phyloP scores from a whole-genome alignment of 2,329 filamentous ascomycete genomes.

The Botrytis porri region DNA sequence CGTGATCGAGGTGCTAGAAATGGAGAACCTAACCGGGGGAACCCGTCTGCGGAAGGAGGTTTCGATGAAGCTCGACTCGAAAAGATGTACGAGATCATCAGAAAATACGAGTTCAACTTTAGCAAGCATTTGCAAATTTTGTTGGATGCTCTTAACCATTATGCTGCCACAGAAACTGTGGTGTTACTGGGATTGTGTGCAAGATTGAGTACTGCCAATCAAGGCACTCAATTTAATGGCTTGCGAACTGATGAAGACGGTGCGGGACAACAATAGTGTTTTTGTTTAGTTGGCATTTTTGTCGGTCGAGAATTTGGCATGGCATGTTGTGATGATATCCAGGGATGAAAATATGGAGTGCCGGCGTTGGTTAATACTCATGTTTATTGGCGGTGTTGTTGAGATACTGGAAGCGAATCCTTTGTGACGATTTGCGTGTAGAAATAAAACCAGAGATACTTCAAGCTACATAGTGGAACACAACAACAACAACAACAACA shows the following conservation, averaged over 20 bases:
- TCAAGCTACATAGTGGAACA: neutral
- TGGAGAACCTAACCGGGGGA: slow-evolving; percentile 32
- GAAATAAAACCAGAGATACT: neutral
- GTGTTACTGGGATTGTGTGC: slow-evolving; percentile 87
- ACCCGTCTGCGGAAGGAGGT: slow-evolving; percentile 21
- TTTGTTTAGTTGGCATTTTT: slow-evolving; percentile 7
- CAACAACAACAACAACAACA: neutral
- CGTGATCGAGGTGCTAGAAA: slow-evolving; percentile 46
- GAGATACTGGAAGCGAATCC: neutral
- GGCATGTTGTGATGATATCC: slow-evolving; percentile 23
- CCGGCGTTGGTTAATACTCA: slow-evolving; percentile 9
- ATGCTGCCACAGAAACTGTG: slow-evolving; percentile 94
- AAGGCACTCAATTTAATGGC: slow-evolving; percentile 66
- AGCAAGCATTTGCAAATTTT: slow-evolving; percentile 88
- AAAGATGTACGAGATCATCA: slow-evolving; percentile 75
- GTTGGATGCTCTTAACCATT: slow-evolving; percentile 92
- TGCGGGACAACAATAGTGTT: slow-evolving; percentile 25
- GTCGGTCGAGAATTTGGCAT: slow-evolving; percentile 15
- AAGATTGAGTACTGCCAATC: slow-evolving; percentile 74
- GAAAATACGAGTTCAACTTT: slow-evolving; percentile 92
- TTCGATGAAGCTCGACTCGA: slow-evolving; percentile 34
- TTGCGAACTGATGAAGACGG: slow-evolving; percentile 57
- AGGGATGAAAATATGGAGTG: slow-evolving; percentile 14
- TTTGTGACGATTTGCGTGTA: neutral
- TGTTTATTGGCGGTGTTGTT: neutral